Conservation (phyloP, 2,329 filamentous ascomycete genomes). For the Eurotiales sp. region DNA sequence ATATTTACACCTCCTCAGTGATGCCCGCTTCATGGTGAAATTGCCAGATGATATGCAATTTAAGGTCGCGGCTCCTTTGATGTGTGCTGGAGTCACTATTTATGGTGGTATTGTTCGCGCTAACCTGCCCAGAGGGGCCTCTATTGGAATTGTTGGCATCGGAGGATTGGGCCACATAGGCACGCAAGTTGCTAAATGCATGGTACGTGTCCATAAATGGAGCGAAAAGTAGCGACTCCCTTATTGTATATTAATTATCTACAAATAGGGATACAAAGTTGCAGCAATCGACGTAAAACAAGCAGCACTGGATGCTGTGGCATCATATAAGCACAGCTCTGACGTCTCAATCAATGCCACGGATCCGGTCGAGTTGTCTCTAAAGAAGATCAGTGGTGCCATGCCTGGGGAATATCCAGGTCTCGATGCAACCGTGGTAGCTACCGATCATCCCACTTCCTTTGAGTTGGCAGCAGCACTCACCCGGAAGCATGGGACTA, state of each 20-base stretch:
- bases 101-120: slow-evolving; percentile 47
- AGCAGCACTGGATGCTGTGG: slow-evolving; percentile 50
- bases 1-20: slow-evolving; percentile 26
- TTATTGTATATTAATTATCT: background rate
- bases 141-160: slow-evolving; percentile 44
- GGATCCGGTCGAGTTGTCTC: background rate
- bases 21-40: slow-evolving; percentile 44
- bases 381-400: background rate
- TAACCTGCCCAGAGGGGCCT: slow-evolving; percentile 29
- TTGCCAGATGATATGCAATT: slow-evolving; percentile 51
- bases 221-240: too few species aligned
- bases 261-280: slow-evolving; percentile 47
- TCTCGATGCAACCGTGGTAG: slow-evolving; percentile 51
- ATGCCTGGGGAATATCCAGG: slow-evolving; percentile 51
- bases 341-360: background rate
- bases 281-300: slow-evolving; percentile 55
- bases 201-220: slow-evolving; percentile 8
- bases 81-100: slow-evolving; percentile 53
- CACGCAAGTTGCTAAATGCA: slow-evolving; percentile 46
- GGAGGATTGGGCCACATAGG: slow-evolving; percentile 53
- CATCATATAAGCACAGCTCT: slow-evolving; percentile 40
- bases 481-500: slow-evolving; percentile 57
- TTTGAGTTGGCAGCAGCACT: slow-evolving; percentile 52
- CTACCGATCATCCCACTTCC: slow-evolving; percentile 51
- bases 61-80: slow-evolving; percentile 52